Conservation (phyloP, 2,329 filamentous ascomycete genomes). For the Verruconis gallopava region DNA sequence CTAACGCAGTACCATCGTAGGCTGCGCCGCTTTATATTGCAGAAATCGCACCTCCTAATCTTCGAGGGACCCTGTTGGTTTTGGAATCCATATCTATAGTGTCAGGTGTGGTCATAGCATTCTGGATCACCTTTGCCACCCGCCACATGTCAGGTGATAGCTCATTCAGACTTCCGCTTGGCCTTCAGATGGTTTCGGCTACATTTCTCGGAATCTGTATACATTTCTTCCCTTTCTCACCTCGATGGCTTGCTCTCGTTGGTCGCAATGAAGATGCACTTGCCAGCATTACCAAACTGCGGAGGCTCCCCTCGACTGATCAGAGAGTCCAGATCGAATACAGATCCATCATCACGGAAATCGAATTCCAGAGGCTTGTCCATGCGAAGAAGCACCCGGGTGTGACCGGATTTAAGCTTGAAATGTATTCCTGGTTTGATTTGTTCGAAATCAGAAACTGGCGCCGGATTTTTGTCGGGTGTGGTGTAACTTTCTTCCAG, state of each 20-base stretch:
- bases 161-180: constrained; percentile 43
- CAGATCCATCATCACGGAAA: constrained; percentile 25
- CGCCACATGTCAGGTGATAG: too few species aligned
- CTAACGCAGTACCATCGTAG: too few species aligned
- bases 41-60: constrained; percentile 19
- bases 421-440: too few species aligned
- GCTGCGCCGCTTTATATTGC: constrained; percentile 36
- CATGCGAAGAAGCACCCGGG: constrained; percentile 48
- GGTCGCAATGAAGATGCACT: constrained; percentile 56
- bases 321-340: constrained; percentile 24
- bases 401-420: constrained; percentile 25
- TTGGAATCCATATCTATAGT: too few species aligned
- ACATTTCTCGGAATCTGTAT: constrained; percentile 48
- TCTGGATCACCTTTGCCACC: too few species aligned
- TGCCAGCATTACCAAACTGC: constrained; percentile 41
- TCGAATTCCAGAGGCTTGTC: constrained; percentile 43
- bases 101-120: too few species aligned
- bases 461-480: constrained; percentile 55
- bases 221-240: constrained; percentile 50
- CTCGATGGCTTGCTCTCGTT: constrained; percentile 53
- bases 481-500: constrained; percentile 49
- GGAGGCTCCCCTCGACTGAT: constrained; percentile 33
- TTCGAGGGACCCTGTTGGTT: constrained; percentile 19
- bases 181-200: constrained; percentile 52
- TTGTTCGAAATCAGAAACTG: constrained; percentile 58